Percentiles rank a stretch among this genome's conserved stretches.
Conservation (phyloP, 139 green algal species). For the Chlamydomonas sp. region DNA sequence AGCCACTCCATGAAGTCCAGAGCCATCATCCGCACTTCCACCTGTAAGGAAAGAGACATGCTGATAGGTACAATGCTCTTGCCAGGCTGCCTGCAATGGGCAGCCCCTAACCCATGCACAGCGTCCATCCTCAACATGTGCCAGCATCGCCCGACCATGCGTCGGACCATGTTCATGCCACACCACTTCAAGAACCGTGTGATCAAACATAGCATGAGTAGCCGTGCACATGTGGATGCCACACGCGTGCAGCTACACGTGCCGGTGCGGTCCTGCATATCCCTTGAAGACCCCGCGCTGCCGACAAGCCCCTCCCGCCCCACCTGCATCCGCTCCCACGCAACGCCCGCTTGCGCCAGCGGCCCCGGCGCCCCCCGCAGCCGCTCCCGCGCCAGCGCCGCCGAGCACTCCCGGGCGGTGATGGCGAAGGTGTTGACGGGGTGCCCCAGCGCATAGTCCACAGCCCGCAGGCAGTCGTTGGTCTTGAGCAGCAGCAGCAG, state of each 20-base stretch:
- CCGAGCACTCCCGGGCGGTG: conserved; percentile 83
- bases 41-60: too few species aligned
- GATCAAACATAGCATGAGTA: too few species aligned
- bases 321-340: conserved; percentile 32
- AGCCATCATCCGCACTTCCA: too few species aligned
- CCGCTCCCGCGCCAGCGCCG: conserved; percentile 71
- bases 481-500: conserved; percentile 97
- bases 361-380: conserved; percentile 24
- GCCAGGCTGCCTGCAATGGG: too few species aligned
- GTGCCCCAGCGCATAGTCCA: conserved; percentile 76
- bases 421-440: conserved; percentile 88
- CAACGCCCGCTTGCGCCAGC: conserved; percentile 12
- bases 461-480: conserved; percentile 91
- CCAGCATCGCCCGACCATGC: too few species aligned
- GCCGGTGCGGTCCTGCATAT: background rate
- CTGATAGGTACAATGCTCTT: too few species aligned
- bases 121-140: too few species aligned
- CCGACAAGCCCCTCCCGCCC: background rate
- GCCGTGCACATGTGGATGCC: too few species aligned
- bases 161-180: too few species aligned
- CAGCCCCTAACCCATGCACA: too few species aligned
- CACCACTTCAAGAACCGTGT: too few species aligned
- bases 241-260: background rate
- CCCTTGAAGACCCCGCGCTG: background rate
- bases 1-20: too few species aligned